Percentiles rank a stretch among this genome's conserved stretches.
These are phyloP conservation scores for Symbiodinium pilosum DNA, from an alignment of 73 alveolate species.

Conservation along the genomic window DNA sequence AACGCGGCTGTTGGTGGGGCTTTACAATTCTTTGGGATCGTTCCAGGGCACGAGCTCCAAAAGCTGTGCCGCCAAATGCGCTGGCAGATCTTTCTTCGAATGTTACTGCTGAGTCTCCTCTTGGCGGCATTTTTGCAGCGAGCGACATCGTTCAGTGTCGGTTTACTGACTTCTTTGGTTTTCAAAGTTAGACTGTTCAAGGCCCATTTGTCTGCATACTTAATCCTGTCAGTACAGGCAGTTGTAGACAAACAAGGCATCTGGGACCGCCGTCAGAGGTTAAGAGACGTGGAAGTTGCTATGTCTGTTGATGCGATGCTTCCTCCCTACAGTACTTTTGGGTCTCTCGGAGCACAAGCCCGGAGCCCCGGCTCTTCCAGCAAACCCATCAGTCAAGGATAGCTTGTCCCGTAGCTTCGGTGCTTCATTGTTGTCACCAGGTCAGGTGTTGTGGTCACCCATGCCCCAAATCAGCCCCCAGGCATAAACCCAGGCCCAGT, in stretches of 20 bases:
- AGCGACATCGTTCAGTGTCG: neutral
- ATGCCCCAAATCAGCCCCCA: too few relatives aligned
- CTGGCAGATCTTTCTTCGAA: neutral
- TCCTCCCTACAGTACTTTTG: neutral
- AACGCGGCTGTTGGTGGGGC: slow-evolving; percentile 31
- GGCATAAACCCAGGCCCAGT: too few relatives aligned
- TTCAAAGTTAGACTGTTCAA: neutral
- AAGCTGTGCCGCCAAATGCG: neutral
- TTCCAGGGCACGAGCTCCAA: neutral
- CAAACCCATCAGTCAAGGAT: too few relatives aligned
- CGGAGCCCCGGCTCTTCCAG: too few relatives aligned
- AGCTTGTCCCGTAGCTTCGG: too few relatives aligned
- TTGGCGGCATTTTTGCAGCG: neutral
- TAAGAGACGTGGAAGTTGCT: slow-evolving; percentile 13
- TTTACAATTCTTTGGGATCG: neutral
- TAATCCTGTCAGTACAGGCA: neutral
- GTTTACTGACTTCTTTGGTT: neutral
- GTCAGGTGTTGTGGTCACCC: too few relatives aligned
- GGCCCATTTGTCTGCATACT: neutral
- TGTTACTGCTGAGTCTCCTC: neutral
- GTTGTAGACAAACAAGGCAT: neutral
- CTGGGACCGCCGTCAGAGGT: neutral
- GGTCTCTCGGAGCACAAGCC: too few relatives aligned
- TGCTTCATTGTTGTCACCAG: too few relatives aligned
- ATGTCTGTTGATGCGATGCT: neutral